Conservation (phyloP, 768 basidiomycete genomes). For the Roridomyces roridus region DNA sequence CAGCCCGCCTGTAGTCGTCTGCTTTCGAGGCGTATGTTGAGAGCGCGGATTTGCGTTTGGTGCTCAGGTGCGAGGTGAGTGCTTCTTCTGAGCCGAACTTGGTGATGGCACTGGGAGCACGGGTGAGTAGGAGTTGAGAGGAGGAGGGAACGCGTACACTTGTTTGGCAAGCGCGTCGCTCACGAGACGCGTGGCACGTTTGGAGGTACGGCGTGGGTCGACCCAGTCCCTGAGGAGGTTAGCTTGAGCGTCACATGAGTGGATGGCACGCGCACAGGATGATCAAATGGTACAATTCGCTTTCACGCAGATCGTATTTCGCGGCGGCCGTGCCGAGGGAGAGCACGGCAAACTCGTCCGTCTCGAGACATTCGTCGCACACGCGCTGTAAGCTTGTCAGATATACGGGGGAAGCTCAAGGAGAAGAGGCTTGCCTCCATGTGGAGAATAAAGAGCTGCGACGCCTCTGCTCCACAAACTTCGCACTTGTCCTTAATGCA, state of each 20-base stretch:
- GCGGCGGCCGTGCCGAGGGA: conserved; percentile 1
- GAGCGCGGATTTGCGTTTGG: neutral
- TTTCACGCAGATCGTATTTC: conserved; percentile 17
- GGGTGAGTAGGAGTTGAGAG: neutral
- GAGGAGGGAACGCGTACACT: neutral
- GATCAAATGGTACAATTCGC: neutral
- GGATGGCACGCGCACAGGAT: neutral
- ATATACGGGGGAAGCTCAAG: too few relatives aligned
- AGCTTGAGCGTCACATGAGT: neutral
- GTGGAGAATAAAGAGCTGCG: conserved; percentile 6
- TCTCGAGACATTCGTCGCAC: conserved; percentile 6
- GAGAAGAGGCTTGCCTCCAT: neutral
- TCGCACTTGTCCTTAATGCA: conserved; percentile 1
- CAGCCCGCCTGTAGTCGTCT: conserved; percentile 10
- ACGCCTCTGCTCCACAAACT: neutral
- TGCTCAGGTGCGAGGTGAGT: conserved; percentile 4
- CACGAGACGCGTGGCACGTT: conserved; percentile 6
- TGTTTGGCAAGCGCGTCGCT: conserved; percentile 8
- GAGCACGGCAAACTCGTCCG: conserved; percentile 11
- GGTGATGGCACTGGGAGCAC: neutral
- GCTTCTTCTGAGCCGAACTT: neutral
- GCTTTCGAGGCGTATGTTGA: neutral
- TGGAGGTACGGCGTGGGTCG: neutral
- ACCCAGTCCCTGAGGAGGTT: neutral
- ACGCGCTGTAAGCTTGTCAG: neutral